These are phyloP conservation scores for Allantophomopsis lycopodina DNA, from an alignment of 2,329 filamentous ascomycete species.

Conservation along the genomic window DNA sequence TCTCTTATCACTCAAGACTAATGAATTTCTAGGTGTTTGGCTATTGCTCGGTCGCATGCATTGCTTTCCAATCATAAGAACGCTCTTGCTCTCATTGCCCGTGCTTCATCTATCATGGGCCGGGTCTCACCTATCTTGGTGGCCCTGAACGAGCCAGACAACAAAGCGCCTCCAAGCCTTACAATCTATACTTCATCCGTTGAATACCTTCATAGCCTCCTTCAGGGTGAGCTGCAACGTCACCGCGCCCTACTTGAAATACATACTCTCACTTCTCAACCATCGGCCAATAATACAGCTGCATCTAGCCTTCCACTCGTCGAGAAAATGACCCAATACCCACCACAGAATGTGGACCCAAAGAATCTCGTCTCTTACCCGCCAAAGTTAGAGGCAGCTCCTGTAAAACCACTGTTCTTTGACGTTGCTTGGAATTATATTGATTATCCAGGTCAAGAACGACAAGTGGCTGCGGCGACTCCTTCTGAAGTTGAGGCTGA, in stretches of 20 bases:
- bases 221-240: constrained; percentile 62
- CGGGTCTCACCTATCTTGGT: too few species aligned
- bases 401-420: constrained; percentile 89
- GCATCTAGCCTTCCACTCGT: constrained; percentile 48
- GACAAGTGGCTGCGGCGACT: constrained; percentile 10
- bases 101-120: constrained; percentile 48
- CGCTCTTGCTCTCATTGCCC: constrained; percentile 71
- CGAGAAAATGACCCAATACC: constrained; percentile 64
- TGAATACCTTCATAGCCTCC: constrained; percentile 41
- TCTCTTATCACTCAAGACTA: constrained; percentile 1
- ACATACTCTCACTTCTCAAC: constrained; percentile 40
- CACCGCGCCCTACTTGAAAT: constrained; percentile 80
- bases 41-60: constrained; percentile 74
- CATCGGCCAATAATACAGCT: constrained; percentile 10
- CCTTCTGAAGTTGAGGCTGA: constrained; percentile 2
- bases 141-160: too few species aligned
- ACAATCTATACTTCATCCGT: constrained; percentile 47
- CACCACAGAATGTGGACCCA: constrained; percentile 52
- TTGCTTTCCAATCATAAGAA: constrained; percentile 60
- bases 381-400: constrained; percentile 67
- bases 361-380: constrained; percentile 77
- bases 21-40: constrained; percentile 47
- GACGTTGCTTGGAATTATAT: constrained; percentile 98
- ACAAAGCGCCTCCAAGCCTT: constrained; percentile 44
- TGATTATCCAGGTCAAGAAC: constrained; percentile 60